Evolutionary conservation across 257 asterid species (phyloP).

Genomic region (Cordia subcordata): DNA sequence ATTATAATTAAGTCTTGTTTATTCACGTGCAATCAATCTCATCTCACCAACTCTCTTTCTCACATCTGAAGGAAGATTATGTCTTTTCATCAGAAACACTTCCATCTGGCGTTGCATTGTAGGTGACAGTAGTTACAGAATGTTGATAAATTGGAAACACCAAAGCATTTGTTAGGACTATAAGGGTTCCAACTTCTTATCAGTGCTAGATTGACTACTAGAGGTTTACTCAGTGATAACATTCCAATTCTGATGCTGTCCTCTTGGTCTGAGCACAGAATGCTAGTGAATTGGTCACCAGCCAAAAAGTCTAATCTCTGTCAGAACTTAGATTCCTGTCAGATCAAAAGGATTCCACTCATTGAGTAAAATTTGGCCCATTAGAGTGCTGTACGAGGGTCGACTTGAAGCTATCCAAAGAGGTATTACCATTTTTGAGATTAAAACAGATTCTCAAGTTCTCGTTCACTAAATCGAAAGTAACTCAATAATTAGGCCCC

Average conservation of each 20-base stretch:
- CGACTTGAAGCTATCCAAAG: too few relatives aligned
- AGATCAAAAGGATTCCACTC: slow-evolving; percentile 7
- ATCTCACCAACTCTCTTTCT: too few relatives aligned
- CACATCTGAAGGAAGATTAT: too few relatives aligned
- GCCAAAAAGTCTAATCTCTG: slow-evolving; percentile 9
- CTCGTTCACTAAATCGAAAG: too few relatives aligned
- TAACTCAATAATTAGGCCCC: too few relatives aligned
- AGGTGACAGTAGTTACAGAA: neutral
- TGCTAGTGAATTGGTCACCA: slow-evolving; percentile 33
- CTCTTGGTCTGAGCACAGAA: slow-evolving; percentile 24
- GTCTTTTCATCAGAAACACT: too few relatives aligned
- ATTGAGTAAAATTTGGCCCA: neutral
- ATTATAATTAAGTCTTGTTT: too few relatives aligned
- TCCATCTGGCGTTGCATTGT: neutral
- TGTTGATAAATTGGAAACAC: slow-evolving; percentile 4
- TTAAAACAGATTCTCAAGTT: too few relatives aligned
- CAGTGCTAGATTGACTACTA: neutral
- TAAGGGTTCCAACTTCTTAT: neutral
- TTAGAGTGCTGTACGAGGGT: too few relatives aligned
- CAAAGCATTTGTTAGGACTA: neutral
- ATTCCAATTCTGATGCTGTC: neutral
- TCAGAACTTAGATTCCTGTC: slow-evolving; percentile 8
- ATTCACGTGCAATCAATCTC: too few relatives aligned
- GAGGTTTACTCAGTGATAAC: neutral
- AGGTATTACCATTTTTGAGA: too few relatives aligned